Percentiles rank a stretch among this genome's conserved stretches.
These are phyloP conservation scores for Erythrophleum fordii DNA, from an alignment of 306 rosid genomes.

Conservation along the genomic window DNA sequence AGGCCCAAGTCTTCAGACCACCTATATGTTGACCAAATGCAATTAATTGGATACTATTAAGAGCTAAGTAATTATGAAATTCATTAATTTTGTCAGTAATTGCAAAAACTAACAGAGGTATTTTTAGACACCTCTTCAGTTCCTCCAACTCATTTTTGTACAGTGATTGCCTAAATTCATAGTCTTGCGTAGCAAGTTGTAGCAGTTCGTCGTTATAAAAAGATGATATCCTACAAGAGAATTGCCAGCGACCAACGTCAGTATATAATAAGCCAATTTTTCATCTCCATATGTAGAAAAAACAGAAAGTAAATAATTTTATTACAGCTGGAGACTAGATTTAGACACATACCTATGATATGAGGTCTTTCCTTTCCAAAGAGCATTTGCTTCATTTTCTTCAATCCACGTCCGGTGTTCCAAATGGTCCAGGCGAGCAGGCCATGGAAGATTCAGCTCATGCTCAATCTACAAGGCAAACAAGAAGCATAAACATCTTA, in stretches of 20 bases:
- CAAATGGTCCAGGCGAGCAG: constrained; percentile 67
- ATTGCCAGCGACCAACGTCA: too few species aligned
- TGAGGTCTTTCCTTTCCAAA: constrained; percentile 54
- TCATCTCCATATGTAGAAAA: not conserved
- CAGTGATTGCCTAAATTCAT: constrained; percentile 43
- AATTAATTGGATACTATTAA: not conserved
- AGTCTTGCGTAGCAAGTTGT: constrained; percentile 50
- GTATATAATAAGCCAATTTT: too few species aligned
- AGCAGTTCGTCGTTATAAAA: constrained; percentile 37
- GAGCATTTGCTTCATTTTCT: constrained; percentile 38
- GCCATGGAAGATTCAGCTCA: constrained; percentile 57
- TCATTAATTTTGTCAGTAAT: not conserved
- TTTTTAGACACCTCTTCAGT: constrained; percentile 40
- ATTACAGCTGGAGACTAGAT: not conserved
- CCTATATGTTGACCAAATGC: constrained; percentile 18
- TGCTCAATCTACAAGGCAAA: constrained; percentile 46
- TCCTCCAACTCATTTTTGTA: constrained; percentile 55
- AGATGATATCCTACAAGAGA: constrained; percentile 34
- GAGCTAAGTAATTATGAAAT: not conserved
- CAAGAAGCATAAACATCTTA: too few species aligned
- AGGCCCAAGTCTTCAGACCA: constrained; percentile 54
- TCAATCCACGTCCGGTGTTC: constrained; percentile 64
- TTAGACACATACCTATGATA: constrained; percentile 36
- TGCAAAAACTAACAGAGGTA: not conserved
- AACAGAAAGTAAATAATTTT: not conserved